Conservation (phyloP, 148 eudicot genomes). For the Vaccinium darrowii region DNA sequence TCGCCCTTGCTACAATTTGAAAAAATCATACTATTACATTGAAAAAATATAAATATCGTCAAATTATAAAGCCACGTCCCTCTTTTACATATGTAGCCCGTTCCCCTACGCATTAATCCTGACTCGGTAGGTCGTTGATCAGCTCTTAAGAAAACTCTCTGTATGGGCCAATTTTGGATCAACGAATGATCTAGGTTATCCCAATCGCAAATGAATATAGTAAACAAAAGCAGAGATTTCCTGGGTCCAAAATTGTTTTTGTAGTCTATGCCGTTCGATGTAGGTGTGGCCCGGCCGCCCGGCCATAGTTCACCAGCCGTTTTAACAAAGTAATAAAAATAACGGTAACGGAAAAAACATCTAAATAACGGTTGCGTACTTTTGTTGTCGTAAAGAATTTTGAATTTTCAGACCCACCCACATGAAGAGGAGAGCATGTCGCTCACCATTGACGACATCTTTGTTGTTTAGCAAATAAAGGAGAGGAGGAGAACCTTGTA, state of each 20-base stretch:
- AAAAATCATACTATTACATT: too few relatives aligned
- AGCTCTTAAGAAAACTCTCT: background rate
- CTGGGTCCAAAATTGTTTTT: background rate
- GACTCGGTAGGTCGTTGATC: too few relatives aligned
- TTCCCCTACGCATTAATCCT: too few relatives aligned
- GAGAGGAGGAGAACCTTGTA: constrained; percentile 5
- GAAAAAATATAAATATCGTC: too few relatives aligned
- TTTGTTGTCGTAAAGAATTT: background rate
- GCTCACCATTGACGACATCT: constrained; percentile 1
- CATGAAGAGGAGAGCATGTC: background rate
- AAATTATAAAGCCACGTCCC: too few relatives aligned
- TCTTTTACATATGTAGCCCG: too few relatives aligned
- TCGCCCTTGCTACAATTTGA: too few relatives aligned
- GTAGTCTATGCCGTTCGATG: background rate
- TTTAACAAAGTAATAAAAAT: background rate
- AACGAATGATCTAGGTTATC: background rate
- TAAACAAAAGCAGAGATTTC: background rate
- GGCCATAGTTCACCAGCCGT: background rate
- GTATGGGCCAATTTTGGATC: background rate
- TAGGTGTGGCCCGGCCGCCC: too few relatives aligned
- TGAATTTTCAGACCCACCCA: background rate
- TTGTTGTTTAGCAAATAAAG: constrained; percentile 11
- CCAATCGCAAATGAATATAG: background rate
- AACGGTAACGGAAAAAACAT: background rate
- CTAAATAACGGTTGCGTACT: background rate